Percentiles rank a stretch among this genome's conserved stretches.
Conservation (phyloP, 148 eudicot genomes). For the Vaccinium corymbosum region DNA sequence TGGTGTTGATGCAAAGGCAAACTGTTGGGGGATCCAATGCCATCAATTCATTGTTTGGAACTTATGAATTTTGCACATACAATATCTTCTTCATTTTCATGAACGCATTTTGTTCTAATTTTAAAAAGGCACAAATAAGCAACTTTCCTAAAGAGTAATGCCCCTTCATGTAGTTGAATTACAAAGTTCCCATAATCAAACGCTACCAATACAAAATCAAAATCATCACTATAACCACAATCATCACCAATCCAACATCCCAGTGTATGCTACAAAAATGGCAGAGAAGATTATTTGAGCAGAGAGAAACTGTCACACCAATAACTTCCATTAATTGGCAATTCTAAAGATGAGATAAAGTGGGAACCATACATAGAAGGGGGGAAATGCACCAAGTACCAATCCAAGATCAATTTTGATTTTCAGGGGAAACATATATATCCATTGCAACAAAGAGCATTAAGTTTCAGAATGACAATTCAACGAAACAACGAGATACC, state of each 20-base stretch:
- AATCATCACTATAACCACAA: not conserved
- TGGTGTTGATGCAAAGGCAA: not conserved
- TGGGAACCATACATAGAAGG: conserved; percentile 10
- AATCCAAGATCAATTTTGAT: not conserved
- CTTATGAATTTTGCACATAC: not conserved
- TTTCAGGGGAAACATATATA: not conserved
- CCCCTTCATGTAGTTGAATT: not conserved
- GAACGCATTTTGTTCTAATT: not conserved
- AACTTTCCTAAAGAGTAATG: too few relatives aligned
- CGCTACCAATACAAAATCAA: not conserved
- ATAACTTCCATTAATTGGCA: not conserved
- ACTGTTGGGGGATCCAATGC: not conserved
- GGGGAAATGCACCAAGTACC: not conserved
- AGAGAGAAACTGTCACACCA: not conserved
- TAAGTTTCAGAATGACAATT: not conserved
- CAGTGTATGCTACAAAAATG: not conserved
- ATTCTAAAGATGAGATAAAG: too few relatives aligned
- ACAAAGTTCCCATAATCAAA: not conserved
- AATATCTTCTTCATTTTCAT: not conserved
- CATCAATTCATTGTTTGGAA: not conserved
- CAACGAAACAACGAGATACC: conserved; percentile 38
- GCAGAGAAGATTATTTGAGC: not conserved
- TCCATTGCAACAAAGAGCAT: not conserved
- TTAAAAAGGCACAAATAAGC: too few relatives aligned
- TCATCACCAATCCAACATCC: conserved; percentile 4